These are phyloP conservation scores for Osmanthus fragrans DNA, from an alignment of 257 asterid species.

Conservation along the genomic window DNA sequence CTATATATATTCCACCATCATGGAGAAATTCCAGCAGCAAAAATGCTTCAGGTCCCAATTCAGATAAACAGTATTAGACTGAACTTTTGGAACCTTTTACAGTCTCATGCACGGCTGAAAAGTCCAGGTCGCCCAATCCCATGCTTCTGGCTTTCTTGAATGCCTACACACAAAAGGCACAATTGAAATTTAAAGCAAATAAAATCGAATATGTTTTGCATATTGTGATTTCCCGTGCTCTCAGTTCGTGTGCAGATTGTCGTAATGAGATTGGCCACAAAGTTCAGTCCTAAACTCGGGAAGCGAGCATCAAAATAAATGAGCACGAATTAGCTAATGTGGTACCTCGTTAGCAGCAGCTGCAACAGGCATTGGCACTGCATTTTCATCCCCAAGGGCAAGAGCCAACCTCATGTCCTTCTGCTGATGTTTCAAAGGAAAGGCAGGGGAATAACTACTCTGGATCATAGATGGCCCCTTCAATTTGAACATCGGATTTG, in stretches of 20 bases:
- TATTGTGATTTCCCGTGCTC: not conserved
- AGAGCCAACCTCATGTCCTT: constrained; percentile 98
- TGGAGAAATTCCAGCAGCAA: not conserved
- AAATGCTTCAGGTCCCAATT: not conserved
- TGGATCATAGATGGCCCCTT: constrained; percentile 89
- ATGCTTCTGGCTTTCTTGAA: constrained; percentile 87
- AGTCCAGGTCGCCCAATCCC: constrained; percentile 90
- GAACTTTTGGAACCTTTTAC: constrained; percentile 41
- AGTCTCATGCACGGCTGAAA: constrained; percentile 85
- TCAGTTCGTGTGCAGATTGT: not conserved
- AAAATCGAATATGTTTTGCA: not conserved
- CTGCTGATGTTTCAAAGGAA: constrained; percentile 97
- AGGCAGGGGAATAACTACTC: constrained; percentile 74
- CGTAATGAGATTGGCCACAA: not conserved
- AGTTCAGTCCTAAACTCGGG: too few relatives aligned
- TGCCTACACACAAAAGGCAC: constrained; percentile 46
- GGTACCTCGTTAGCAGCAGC: constrained; percentile 94
- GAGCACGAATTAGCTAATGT: too few relatives aligned
- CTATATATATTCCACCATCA: too few relatives aligned
- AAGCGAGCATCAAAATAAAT: not conserved
- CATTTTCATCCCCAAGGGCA: constrained; percentile 88
- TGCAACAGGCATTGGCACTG: constrained; percentile 92
- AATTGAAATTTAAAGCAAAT: not conserved
- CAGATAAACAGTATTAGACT: not conserved
- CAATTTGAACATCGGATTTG: constrained; percentile 92